These are phyloP conservation scores for Penicillium canariense DNA, from an alignment of 495 filamentous ascomycete species.

Conservation along the genomic window DNA sequence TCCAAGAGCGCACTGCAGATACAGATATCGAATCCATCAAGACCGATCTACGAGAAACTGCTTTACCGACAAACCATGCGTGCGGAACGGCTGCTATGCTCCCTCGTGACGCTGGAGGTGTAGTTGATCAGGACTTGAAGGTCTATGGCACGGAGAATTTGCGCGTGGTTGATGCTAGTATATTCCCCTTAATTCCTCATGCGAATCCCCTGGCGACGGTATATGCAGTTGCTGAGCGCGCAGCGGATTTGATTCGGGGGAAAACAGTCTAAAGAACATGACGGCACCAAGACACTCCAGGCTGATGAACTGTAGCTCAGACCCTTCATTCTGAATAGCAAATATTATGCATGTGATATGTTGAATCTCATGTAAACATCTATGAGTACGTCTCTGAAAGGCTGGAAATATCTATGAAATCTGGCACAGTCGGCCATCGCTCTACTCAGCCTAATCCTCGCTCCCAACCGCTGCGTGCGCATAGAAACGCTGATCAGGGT, in stretches of 20 bases:
- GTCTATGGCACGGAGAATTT: slow-evolving; percentile 50
- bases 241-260: slow-evolving; percentile 43
- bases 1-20: not conserved
- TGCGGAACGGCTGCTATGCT: slow-evolving; percentile 25
- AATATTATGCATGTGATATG: no score
- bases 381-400: not conserved
- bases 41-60: not conserved
- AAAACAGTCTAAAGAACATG: not conserved
- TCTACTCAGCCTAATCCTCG: slow-evolving; percentile 38
- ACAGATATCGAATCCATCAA: slow-evolving; percentile 12
- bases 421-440: slow-evolving; percentile 28
- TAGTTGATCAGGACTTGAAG: slow-evolving; percentile 44
- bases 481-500: slow-evolving; percentile 52
- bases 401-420: slow-evolving; percentile 8
- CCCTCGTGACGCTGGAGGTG: slow-evolving; percentile 50
- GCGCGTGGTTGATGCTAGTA: slow-evolving; percentile 53
- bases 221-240: slow-evolving; percentile 54
- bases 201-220: slow-evolving; percentile 53
- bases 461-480: slow-evolving; percentile 48
- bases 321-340: no score
- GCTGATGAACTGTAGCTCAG: no score
- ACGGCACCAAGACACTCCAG: no score
- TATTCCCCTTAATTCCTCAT: slow-evolving; percentile 50
- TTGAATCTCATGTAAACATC: no score
- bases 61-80: slow-evolving; percentile 9